Evolutionary conservation across 768 basidiomycete genomes (phyloP).

Genomic region (Boletus bicolor): DNA sequence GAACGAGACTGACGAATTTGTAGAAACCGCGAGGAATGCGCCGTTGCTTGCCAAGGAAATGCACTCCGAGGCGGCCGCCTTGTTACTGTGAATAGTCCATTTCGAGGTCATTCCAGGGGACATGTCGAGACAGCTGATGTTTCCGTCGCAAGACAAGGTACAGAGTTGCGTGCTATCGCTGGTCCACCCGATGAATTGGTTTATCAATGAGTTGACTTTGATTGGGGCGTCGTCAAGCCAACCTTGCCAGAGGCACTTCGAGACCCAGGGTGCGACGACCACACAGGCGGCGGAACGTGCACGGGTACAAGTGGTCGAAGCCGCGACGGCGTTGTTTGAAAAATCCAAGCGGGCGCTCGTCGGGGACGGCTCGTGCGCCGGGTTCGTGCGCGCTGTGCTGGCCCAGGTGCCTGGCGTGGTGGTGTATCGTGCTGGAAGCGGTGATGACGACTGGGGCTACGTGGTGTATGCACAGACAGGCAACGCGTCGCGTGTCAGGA

Average conservation of each 20-base stretch:
- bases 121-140: background rate
- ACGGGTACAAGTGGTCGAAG: too few relatives aligned
- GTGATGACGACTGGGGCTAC: slow-evolving; percentile 55
- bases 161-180: background rate
- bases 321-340: too few relatives aligned
- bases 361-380: slow-evolving; percentile 81
- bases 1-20: background rate
- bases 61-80: background rate
- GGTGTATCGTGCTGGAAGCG: slow-evolving; percentile 31
- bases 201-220: background rate
- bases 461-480: slow-evolving; percentile 73
- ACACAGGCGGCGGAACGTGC: too few relatives aligned
- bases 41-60: background rate
- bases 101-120: background rate
- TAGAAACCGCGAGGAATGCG: background rate
- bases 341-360: slow-evolving; percentile 64
- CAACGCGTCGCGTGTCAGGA: slow-evolving; percentile 58
- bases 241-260: too few relatives aligned
- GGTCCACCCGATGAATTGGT: background rate
- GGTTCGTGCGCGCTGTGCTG: slow-evolving; percentile 71
- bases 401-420: slow-evolving; percentile 64
- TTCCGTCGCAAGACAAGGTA: background rate
- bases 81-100: background rate
- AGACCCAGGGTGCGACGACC: too few relatives aligned
- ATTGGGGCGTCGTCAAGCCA: background rate